Conservation (phyloP, 306 rosid genomes). For the Dryas drummondii region DNA sequence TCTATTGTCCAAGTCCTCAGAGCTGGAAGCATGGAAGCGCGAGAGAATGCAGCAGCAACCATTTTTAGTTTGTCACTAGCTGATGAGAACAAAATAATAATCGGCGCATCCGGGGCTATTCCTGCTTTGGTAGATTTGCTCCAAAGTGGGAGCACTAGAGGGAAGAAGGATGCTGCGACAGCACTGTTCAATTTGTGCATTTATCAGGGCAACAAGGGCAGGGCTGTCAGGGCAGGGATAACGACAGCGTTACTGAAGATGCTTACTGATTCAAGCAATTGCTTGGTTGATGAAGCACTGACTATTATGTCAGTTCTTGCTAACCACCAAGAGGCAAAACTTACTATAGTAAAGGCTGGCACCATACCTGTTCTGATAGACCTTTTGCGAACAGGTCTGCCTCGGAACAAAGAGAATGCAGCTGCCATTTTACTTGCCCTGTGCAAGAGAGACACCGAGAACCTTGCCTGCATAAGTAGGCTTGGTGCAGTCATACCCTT, state of each 20-base stretch:
- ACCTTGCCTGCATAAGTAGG: conserved; percentile 74
- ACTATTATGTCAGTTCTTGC: conserved; percentile 95
- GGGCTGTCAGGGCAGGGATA: conserved; percentile 84
- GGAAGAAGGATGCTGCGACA: conserved; percentile 93
- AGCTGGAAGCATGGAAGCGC: conserved; percentile 89
- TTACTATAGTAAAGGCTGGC: conserved; percentile 75
- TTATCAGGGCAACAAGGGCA: conserved; percentile 94
- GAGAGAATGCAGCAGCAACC: conserved; percentile 95
- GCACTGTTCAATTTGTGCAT: conserved; percentile 91
- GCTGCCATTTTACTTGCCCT: conserved; percentile 85
- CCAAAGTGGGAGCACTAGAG: conserved; percentile 80
- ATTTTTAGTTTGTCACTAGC: conserved; percentile 92
- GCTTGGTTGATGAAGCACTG: conserved; percentile 86
- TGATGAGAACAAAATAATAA: conserved; percentile 90
- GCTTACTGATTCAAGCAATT: conserved; percentile 78
- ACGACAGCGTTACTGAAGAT: conserved; percentile 68
- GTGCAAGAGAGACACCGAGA: conserved; percentile 77
- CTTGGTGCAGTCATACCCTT: conserved; percentile 88
- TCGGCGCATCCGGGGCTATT: conserved; percentile 94
- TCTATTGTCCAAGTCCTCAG: conserved; percentile 91
- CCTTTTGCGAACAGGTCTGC: conserved; percentile 76
- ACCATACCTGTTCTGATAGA: conserved; percentile 87
- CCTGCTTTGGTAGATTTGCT: conserved; percentile 87
- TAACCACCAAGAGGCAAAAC: conserved; percentile 86
- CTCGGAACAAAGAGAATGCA: conserved; percentile 87